phyloP scores from a whole-genome alignment of 192 early-diverging fungal genomes.

The Obelidium mucronatum region DNA sequence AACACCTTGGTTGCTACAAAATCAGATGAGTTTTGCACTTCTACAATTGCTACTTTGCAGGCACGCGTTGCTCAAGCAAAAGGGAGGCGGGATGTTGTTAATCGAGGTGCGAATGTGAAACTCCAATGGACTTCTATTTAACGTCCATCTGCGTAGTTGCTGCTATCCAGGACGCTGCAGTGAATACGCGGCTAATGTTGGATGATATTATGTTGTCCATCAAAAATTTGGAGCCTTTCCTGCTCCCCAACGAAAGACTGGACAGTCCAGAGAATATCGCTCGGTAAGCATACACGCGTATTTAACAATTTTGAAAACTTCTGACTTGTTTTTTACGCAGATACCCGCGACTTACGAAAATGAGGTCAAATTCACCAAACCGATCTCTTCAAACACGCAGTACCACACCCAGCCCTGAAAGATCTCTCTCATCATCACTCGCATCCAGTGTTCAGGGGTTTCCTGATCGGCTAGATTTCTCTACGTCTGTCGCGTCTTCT shows the following conservation, averaged over 20 bases:
- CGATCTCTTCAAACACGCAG: no score
- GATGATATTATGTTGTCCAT: conserved; percentile 15
- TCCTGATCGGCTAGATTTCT: no score
- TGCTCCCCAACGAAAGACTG: conserved; percentile 19
- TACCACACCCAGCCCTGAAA: no score
- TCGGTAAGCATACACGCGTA: no score
- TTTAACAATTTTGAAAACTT: no score
- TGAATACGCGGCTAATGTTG: neutral
- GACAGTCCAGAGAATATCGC: conserved; percentile 12
- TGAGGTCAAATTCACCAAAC: neutral
- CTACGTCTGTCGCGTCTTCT: neutral
- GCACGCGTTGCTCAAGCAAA: neutral
- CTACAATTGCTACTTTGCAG: neutral
- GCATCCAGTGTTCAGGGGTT: no score
- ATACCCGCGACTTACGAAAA: neutral
- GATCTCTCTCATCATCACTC: no score
- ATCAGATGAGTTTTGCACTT: neutral
- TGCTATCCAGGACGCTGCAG: neutral
- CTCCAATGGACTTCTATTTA: no score
- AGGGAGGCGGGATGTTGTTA: neutral
- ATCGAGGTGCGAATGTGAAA: neutral
- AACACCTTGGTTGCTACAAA: neutral
- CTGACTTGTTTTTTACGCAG: no score
- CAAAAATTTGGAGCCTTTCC: conserved; percentile 2
- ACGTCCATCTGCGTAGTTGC: no score